These are phyloP conservation scores for Xylaria sp. DNA, from an alignment of 2,329 filamentous ascomycete species.

Conservation along the genomic window DNA sequence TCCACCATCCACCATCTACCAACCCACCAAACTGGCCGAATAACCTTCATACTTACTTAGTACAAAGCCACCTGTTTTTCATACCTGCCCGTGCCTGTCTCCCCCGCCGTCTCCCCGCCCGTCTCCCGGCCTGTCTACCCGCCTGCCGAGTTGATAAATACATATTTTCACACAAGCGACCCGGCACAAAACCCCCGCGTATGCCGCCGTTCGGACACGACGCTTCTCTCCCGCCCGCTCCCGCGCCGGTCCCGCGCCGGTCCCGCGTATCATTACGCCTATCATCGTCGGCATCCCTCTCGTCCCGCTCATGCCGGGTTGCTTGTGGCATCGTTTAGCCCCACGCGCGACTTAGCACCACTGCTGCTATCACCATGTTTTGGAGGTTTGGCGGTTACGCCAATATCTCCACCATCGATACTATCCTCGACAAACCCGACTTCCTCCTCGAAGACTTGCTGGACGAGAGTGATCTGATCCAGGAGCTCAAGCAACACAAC, in stretches of 20 bases:
- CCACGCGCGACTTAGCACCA: constrained; percentile 36
- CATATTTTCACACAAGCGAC: neutral
- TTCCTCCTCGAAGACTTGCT: constrained; percentile 95
- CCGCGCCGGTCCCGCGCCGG: too few species aligned
- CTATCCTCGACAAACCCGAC: constrained; percentile 94
- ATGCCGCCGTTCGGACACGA: constrained; percentile 29
- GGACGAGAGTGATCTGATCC: constrained; percentile 94
- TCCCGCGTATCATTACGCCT: neutral
- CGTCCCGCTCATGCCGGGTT: constrained; percentile 1
- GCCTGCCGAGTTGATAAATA: neutral
- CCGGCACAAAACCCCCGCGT: constrained; percentile 15
- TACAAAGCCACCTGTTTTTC: too few species aligned
- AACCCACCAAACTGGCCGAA: neutral
- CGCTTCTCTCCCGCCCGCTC: constrained; percentile 14
- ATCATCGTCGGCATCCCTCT: neutral
- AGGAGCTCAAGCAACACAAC: constrained; percentile 98
- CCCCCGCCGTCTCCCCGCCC: too few species aligned
- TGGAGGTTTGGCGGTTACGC: constrained; percentile 99
- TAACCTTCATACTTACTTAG: neutral
- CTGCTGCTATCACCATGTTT: constrained; percentile 81
- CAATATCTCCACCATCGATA: constrained; percentile 96
- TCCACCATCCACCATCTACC: neutral
- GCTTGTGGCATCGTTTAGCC: constrained; percentile 38
- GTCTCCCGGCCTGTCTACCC: neutral
- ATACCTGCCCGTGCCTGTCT: too few species aligned